Evolutionary conservation across 345 rosid species (phyloP).

Genomic region (Hirschfeldia incana): DNA sequence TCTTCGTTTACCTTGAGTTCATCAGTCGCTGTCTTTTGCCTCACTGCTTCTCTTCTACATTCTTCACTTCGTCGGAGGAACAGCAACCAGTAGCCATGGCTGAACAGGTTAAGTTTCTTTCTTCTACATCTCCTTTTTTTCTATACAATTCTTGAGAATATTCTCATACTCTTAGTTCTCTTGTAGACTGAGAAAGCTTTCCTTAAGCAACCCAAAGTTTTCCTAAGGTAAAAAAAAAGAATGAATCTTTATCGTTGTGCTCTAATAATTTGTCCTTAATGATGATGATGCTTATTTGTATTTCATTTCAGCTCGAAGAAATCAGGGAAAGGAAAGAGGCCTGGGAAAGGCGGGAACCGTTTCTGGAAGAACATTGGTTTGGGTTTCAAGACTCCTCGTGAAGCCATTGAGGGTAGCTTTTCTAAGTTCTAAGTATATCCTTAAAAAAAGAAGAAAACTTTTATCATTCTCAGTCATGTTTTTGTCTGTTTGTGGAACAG

Average conservation of each 20-base stretch:
- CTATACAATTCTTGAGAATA: not conserved
- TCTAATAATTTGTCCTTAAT: not conserved
- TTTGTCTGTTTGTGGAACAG: slow-evolving; percentile 32
- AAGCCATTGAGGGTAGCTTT: slow-evolving; percentile 70
- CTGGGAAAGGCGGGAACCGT: slow-evolving; percentile 96
- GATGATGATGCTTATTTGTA: not conserved
- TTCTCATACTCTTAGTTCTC: not conserved
- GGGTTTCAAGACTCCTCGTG: slow-evolving; percentile 95
- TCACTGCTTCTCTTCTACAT: not conserved
- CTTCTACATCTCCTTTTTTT: not conserved
- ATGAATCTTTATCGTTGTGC: not conserved
- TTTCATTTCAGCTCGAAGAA: slow-evolving; percentile 55
- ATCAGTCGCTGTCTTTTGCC: not conserved
- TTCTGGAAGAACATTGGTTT: slow-evolving; percentile 86
- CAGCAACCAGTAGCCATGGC: slow-evolving; percentile 41
- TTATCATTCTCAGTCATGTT: not conserved
- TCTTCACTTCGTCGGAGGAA: slow-evolving; percentile 17
- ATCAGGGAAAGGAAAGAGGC: slow-evolving; percentile 86
- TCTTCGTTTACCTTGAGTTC: not conserved
- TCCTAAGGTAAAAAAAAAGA: slow-evolving; percentile 51
- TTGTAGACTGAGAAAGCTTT: slow-evolving; percentile 83
- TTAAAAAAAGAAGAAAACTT: not conserved
- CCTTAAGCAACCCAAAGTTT: slow-evolving; percentile 81
- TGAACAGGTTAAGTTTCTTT: slow-evolving; percentile 28
- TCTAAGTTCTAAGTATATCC: not conserved